Evolutionary conservation across 1,139 yeast genomes (phyloP).

Genomic region (Nakaseomyces sp.): DNA sequence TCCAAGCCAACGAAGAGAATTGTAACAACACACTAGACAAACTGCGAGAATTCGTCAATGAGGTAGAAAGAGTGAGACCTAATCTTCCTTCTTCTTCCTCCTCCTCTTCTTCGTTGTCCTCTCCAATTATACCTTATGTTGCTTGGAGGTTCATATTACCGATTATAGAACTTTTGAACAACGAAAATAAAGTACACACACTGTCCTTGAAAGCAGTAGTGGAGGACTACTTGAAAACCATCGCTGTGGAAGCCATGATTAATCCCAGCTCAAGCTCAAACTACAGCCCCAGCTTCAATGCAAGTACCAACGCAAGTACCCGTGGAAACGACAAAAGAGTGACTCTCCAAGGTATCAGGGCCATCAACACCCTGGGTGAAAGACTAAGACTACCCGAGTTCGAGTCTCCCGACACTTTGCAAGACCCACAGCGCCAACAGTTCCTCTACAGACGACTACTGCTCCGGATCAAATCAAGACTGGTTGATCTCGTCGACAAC

Average conservation of each 20-base stretch:
- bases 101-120: no score
- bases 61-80: neutral
- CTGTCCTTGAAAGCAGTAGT: conserved; percentile 10
- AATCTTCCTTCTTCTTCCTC: no score
- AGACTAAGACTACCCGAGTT: conserved; percentile 11
- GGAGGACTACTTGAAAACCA: conserved; percentile 16
- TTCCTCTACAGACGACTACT: conserved; percentile 18
- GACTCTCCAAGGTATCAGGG: conserved; percentile 21
- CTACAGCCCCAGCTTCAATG: no score
- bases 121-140: neutral
- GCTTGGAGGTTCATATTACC: conserved; percentile 9
- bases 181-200: conserved; percentile 7
- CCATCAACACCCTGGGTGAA: conserved; percentile 15
- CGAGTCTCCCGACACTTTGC: conserved; percentile 5
- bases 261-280: no score
- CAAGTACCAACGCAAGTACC: no score
- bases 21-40: neutral
- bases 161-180: conserved; percentile 10
- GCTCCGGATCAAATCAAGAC: conserved; percentile 14
- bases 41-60: neutral
- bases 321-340: conserved; percentile 7
- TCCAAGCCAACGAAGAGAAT: neutral
- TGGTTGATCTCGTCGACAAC: neutral
- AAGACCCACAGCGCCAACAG: conserved; percentile 8
- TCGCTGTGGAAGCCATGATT: conserved; percentile 6